Evolutionary conservation across 2,329 filamentous ascomycete genomes (phyloP).

Genomic region (Colletotrichum limetticola): DNA sequence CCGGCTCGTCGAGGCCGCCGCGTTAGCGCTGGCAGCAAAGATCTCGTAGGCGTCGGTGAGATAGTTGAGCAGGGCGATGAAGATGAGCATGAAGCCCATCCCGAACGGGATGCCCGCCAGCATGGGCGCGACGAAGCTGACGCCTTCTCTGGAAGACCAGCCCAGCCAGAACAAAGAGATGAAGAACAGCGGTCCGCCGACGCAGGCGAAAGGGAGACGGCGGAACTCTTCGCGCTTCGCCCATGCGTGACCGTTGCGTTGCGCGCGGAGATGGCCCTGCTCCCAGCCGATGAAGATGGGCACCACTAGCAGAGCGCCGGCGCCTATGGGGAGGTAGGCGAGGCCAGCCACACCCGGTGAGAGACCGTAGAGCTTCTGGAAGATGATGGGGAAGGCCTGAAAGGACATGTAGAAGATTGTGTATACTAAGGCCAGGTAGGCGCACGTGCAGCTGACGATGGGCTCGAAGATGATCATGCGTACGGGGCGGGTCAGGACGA

Average conservation of each 20-base stretch:
- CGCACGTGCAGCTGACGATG: conserved; percentile 76
- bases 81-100: conserved; percentile 70
- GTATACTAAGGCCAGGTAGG: conserved; percentile 79
- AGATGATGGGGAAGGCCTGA: conserved; percentile 79
- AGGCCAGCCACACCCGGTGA: conserved; percentile 73
- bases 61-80: conserved; percentile 73
- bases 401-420: conserved; percentile 78
- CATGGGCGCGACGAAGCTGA: conserved; percentile 67
- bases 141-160: conserved; percentile 60
- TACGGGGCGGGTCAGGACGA: conserved; percentile 77
- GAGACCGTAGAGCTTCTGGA: conserved; percentile 70
- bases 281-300: conserved; percentile 70
- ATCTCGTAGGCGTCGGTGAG: conserved; percentile 75
- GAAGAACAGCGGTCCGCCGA: conserved; percentile 74
- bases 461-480: conserved; percentile 79
- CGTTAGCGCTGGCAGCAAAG: conserved; percentile 55
- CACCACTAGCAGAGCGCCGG: conserved; percentile 69
- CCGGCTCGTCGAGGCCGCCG: conserved; percentile 36
- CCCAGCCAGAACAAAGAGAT: conserved; percentile 70
- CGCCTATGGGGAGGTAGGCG: conserved; percentile 74
- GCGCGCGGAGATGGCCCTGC: conserved; percentile 44
- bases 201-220: conserved; percentile 76
- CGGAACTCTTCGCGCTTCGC: conserved; percentile 72
- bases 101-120: conserved; percentile 71
- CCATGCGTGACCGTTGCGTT: conserved; percentile 60